phyloP scores from a whole-genome alignment of 495 filamentous ascomycete genomes.

The Chaetomidium leptoderma region DNA sequence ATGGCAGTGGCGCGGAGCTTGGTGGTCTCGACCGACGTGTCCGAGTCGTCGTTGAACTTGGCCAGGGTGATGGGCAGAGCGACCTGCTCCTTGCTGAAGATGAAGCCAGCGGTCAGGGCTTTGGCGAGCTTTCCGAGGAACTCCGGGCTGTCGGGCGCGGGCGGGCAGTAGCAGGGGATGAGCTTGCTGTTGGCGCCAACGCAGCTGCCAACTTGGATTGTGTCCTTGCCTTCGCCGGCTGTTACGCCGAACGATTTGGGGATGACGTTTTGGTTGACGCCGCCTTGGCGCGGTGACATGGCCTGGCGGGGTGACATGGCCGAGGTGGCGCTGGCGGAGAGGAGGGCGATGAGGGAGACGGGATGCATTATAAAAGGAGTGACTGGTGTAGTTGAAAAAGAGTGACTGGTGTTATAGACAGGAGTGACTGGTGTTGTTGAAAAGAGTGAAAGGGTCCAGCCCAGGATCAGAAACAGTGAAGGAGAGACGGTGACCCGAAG shows the following conservation, averaged over 20 bases:
- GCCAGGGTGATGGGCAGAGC: constrained; percentile 19
- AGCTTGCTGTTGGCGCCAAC: constrained; percentile 18
- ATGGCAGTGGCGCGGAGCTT: constrained; percentile 24
- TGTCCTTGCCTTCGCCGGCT: constrained; percentile 9
- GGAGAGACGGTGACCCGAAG: constrained; percentile 10
- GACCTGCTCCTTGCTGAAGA: constrained; percentile 21
- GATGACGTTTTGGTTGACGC: constrained; percentile 22
- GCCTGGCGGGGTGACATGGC: constrained; percentile 10
- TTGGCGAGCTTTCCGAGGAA: constrained; percentile 22
- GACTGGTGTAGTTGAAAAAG: not conserved
- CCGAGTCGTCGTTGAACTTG: constrained; percentile 24
- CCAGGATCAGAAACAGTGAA: constrained; percentile 4
- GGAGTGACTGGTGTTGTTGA: constrained; percentile 1
- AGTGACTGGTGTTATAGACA: constrained; percentile 18
- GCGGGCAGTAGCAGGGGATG: constrained; percentile 29
- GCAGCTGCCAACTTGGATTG: constrained; percentile 14
- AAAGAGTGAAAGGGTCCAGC: constrained; percentile 11
- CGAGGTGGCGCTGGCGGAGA: constrained; percentile 11
- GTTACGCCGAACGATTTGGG: constrained; percentile 21
- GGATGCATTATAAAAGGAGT: constrained; percentile 15
- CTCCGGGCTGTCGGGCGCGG: constrained; percentile 17
- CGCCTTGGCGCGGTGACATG: not conserved
- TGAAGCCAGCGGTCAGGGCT: constrained; percentile 27
- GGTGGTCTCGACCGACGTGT: constrained; percentile 14
- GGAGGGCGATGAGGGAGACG: constrained; percentile 10